Evolutionary conservation across 495 filamentous ascomycete genomes (phyloP).

Genomic region (Lepidopterella palustris): DNA sequence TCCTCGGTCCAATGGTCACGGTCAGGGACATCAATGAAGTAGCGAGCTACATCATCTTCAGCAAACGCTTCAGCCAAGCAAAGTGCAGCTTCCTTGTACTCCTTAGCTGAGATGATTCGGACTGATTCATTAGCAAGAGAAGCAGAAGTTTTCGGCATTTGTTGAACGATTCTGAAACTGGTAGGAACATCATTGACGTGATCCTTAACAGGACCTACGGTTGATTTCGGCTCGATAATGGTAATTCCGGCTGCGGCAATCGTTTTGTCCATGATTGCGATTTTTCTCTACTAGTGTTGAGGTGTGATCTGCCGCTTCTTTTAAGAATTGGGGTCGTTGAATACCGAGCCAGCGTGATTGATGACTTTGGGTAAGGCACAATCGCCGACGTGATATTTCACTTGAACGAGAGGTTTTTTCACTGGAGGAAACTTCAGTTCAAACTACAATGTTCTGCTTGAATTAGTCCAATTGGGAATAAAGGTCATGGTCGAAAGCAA

Average conservation of each 20-base stretch:
- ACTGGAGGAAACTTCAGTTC: conserved; percentile 14
- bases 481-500: conserved; percentile 12
- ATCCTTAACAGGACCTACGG: conserved; percentile 13
- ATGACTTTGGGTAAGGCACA: conserved; percentile 9
- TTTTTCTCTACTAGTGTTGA: conserved; percentile 29
- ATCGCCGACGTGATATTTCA: conserved; percentile 18
- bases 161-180: conserved; percentile 18
- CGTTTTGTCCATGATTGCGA: conserved; percentile 37
- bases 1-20: conserved; percentile 51
- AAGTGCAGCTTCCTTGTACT: conserved; percentile 59
- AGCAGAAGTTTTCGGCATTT: conserved; percentile 9
- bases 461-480: conserved; percentile 6
- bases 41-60: conserved; percentile 63
- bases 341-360: conserved; percentile 32
- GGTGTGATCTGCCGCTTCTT: conserved; percentile 30
- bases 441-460: conserved; percentile 13
- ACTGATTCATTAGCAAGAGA: conserved; percentile 34
- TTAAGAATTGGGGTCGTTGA: conserved; percentile 22
- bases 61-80: conserved; percentile 71
- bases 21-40: conserved; percentile 63
- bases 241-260: conserved; percentile 35
- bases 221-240: conserved; percentile 26
- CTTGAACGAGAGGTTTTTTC: conserved; percentile 17
- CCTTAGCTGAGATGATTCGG: conserved; percentile 51
- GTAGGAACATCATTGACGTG: conserved; percentile 21